Conservation (phyloP, 176 grass and related monocot species). For the Calamus simplicifolius region DNA sequence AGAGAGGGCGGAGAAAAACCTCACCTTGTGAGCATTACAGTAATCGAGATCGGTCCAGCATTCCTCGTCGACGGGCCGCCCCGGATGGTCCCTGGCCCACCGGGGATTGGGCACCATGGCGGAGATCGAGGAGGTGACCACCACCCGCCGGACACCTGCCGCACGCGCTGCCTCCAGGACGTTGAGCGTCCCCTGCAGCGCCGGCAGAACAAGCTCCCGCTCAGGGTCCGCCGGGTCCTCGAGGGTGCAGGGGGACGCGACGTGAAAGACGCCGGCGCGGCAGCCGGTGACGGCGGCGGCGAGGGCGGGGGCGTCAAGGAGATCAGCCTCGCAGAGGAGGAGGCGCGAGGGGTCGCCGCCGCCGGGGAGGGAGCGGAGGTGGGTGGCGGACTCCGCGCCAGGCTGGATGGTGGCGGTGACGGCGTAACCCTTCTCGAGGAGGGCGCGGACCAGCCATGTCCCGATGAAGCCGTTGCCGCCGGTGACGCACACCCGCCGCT, state of each 20-base stretch:
- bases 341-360: background rate
- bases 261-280: constrained; percentile 13
- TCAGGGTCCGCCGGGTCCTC: constrained; percentile 1
- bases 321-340: constrained; percentile 6
- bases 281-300: constrained; percentile 2
- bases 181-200: constrained; percentile 18
- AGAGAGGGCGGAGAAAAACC: background rate
- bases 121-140: constrained; percentile 16
- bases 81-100: constrained; percentile 2
- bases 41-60: constrained; percentile 16
- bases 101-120: constrained; percentile 13
- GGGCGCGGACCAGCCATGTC: constrained; percentile 11
- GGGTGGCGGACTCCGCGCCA: background rate
- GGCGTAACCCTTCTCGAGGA: constrained; percentile 16
- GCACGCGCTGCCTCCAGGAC: constrained; percentile 9
- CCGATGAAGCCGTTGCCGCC: constrained; percentile 21
- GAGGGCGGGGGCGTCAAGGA: constrained; percentile 7
- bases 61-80: constrained; percentile 2
- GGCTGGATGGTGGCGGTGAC: constrained; percentile 10
- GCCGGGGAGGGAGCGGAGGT: constrained; percentile 9
- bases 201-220: constrained; percentile 1
- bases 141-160: constrained; percentile 1
- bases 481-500: constrained; percentile 9
- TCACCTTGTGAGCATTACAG: constrained; percentile 4
- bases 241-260: constrained; percentile 14